These are phyloP conservation scores for Stagonosporopsis cucurbitacearum DNA, from an alignment of 2,329 filamentous ascomycete species.

Conservation along the genomic window DNA sequence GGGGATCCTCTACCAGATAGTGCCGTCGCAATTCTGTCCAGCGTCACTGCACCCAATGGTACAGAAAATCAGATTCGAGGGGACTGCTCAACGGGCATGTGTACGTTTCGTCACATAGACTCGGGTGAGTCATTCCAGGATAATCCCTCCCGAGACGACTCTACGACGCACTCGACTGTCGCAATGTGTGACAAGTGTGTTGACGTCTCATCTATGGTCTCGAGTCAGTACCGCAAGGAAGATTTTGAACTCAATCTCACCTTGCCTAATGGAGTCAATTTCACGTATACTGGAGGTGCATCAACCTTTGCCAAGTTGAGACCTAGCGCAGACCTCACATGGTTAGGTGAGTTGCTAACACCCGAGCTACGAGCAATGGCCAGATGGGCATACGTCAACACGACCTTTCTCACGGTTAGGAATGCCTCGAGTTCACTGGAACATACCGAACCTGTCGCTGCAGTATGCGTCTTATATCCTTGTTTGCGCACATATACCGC, in stretches of 20 bases:
- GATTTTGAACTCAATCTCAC: not conserved
- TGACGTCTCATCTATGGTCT: not conserved
- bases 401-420: not conserved
- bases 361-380: not conserved
- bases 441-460: not conserved
- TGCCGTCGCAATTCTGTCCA: not conserved
- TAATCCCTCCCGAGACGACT: not conserved
- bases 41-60: not conserved
- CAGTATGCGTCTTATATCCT: slow-evolving; percentile 2
- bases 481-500: not conserved
- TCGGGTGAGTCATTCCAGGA: no score
- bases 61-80: not conserved
- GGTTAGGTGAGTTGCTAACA: not conserved
- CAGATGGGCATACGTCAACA: slow-evolving; percentile 4
- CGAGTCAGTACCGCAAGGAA: not conserved
- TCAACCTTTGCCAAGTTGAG: not conserved
- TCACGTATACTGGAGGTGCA: not conserved
- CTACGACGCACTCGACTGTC: not conserved
- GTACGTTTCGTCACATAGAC: not conserved
- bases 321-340: not conserved
- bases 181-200: not conserved
- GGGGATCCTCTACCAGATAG: not conserved
- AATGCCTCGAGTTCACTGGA: not conserved
- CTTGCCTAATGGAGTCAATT: not conserved
- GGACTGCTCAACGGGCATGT: not conserved